Base-by-base conservation (phyloP, 192 early-diverging fungal species). In the Rhizophagus clarus region DNA sequence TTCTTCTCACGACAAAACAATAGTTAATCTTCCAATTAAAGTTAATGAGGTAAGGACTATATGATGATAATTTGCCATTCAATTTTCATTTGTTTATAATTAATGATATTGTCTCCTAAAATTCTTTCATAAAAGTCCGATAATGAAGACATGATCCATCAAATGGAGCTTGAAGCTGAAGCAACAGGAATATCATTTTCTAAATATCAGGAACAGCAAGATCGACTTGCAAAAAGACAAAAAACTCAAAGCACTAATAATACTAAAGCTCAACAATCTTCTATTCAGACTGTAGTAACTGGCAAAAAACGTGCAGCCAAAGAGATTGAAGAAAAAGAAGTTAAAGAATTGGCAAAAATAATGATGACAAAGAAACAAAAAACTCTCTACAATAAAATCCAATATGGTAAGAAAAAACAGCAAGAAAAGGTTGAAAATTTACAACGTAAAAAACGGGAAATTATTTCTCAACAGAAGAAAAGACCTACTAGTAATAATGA, bases 351-450 rank as follows among this genome's bases (percentile, higher is more conserved):
- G 82, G 88, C 90, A 63, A 94, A 88, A 81, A 93, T 94, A 74
- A 94, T 96, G 94, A 96, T 96, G 95, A 88, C 85, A 45, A 94
- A 93, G 86, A 94, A 91, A 83, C 92, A 96, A 76, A 88, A 89
- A 81, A 93, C 91, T 74, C 82, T 96, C 68, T 95, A 95, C 82
- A 85, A 85, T 76, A 90, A 92, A 86, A 95, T 96, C 79, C 87
- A 95, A 80, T 91, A 90, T 68, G 89, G 92, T 42, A 91, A 92
- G 76, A 83, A 94, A 69, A 86, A 90, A 84, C 93, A 93, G 84
- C 85, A 87, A 40, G 91, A 87, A 67, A 90, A 92, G 84, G 93
- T 87, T 73, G 61, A 82, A 71, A 83, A 85, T 80, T 74, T 87
- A 68, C 78, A 83, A 34, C 32, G 81, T 76, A 87, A 84, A 80